A percentile compares a stretch with the other conserved stretches of the same genome.
Conservation (phyloP, 805 yeast species). For the Clavispora vitiphila region DNA sequence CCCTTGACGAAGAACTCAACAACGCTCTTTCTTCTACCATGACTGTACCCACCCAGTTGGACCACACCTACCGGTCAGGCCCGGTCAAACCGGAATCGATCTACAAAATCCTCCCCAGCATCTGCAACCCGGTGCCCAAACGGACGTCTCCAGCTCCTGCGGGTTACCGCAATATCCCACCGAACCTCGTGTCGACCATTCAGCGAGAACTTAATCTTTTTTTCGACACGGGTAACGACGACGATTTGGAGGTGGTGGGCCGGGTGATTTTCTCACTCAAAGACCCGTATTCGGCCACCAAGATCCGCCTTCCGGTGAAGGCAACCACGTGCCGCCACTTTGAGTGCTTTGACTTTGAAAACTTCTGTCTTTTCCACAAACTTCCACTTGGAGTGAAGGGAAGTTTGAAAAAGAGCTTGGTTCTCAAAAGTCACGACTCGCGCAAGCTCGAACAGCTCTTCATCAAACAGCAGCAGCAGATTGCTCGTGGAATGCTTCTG, state of each 20-base stretch:
- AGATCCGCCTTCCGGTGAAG: constrained; percentile 36
- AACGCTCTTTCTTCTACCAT: constrained; percentile 7
- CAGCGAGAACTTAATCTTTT: constrained; percentile 22
- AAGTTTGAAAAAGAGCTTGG: constrained; percentile 22
- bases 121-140: constrained; percentile 6
- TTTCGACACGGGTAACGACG: constrained; percentile 17
- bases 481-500: constrained; percentile 8
- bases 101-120: constrained; percentile 5
- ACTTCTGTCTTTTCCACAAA: constrained; percentile 35
- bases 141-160: constrained; percentile 13
- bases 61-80: background rate
- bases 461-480: constrained; percentile 9
- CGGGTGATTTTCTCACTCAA: constrained; percentile 32
- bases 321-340: constrained; percentile 34
- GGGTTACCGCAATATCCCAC: constrained; percentile 24
- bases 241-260: constrained; percentile 30
- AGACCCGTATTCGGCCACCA: constrained; percentile 38
- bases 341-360: constrained; percentile 42
- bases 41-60: constrained; percentile 4
- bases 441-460: constrained; percentile 12
- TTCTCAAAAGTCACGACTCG: constrained; percentile 21
- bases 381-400: constrained; percentile 24
- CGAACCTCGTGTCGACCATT: constrained; percentile 25
- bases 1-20: constrained; percentile 12
- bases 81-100: background rate